Base-by-base conservation (phyloP, 805 yeast species). In the Saccharomycopsis selenospora region DNA sequence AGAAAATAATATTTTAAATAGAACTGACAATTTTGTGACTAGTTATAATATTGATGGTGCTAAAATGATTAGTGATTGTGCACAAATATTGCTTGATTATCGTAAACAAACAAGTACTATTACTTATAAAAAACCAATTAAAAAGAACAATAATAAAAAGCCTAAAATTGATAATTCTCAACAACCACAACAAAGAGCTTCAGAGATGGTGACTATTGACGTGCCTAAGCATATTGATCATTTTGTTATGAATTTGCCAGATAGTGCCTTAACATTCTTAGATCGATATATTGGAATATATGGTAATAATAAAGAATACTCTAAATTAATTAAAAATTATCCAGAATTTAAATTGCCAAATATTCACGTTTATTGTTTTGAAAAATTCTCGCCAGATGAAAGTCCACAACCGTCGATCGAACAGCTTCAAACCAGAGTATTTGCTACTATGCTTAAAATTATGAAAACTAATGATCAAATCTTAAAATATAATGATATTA, bases 241-340 rank as follows among this genome's bases (percentile, higher is more conserved):
- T 60, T 93, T 79, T 59, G 95, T 88, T 8, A 93, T 93, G 99
- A 93, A 93, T 61, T 72, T 93, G 49, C 99, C 99, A 2, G 99
- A 88, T 60, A 76, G 89, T 41, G 97, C 99, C 0, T 69, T 93
- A 20, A 81, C 82, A 17, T 93, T 93, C 59, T 66, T 89, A 47
- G 80, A 82, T 57, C 85, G 83, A 44, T 91, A 78, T 59, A 70
- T 79, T 28, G 96, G 97, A 0, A 69, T 90, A 25, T 86, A 83
- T 62, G 55, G 71, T 1, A 65, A 68, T 29, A 58, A 61, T 38
- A 63, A 24, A 8, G 40, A 67, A 7, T 66, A 61, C 43, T 58
- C 62, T 1, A 68, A 71, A 11, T 59, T 67, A 43, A 62, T 72
- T 1, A 66, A 48, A 13, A 4, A 4, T 5, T 4, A 33, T 33